A percentile compares a stretch with the other conserved stretches of the same genome.
Evolutionary conservation across 306 rosid genomes (phyloP).

Genomic region (Begonia masoniana): DNA sequence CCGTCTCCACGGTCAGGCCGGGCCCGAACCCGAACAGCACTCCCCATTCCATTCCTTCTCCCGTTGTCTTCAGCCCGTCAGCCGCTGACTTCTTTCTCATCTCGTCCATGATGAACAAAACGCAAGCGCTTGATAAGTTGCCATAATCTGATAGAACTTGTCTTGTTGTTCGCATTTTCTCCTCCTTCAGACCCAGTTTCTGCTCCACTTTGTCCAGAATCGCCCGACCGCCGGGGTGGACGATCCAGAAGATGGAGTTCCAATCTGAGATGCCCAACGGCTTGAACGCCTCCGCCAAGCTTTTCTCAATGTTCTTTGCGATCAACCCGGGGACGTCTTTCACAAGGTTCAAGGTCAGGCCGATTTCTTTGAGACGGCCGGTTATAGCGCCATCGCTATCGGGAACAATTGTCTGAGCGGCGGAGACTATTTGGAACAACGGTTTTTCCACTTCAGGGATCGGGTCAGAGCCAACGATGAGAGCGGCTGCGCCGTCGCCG

Average conservation of each 20-base stretch:
- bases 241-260: conserved; percentile 53
- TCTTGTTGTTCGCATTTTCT: conserved; percentile 19
- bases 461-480: too few relatives aligned
- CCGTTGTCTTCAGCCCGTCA: conserved; percentile 29
- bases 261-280: conserved; percentile 14
- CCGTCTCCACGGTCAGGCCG: conserved; percentile 55
- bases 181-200: too few relatives aligned
- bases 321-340: too few relatives aligned
- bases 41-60: conserved; percentile 66
- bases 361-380: too few relatives aligned
- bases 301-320: too few relatives aligned
- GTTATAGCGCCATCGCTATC: too few relatives aligned
- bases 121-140: conserved; percentile 74
- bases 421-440: too few relatives aligned
- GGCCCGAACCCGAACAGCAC: conserved; percentile 67
- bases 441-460: too few relatives aligned
- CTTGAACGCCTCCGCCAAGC: too few relatives aligned
- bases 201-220: conserved; percentile 39
- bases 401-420: too few relatives aligned
- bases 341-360: too few relatives aligned
- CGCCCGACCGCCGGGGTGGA: conserved; percentile 49
- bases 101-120: conserved; percentile 49
- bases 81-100: conserved; percentile 40
- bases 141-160: conserved; percentile 49
- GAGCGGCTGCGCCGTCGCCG: too few relatives aligned